A percentile compares a stretch with the other conserved stretches of the same genome.
Evolutionary conservation across 2,329 filamentous ascomycete species (phyloP).

Genomic region (Fusarium mundagurra): DNA sequence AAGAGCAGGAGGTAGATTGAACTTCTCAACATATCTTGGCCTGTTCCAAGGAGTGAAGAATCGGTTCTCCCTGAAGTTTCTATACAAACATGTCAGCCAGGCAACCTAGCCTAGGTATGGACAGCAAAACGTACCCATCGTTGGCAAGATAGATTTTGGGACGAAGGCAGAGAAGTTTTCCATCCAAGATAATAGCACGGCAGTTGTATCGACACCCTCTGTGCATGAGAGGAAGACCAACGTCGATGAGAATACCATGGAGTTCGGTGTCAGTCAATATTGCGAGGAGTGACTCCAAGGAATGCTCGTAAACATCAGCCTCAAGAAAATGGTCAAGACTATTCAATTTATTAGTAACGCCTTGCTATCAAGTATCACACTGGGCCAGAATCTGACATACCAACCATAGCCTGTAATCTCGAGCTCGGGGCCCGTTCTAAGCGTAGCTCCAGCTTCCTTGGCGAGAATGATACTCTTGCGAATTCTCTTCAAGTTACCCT

Average conservation of each 20-base stretch:
- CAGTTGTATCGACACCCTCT: constrained; percentile 50
- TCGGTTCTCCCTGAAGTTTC: constrained; percentile 51
- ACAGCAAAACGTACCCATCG: constrained; percentile 58
- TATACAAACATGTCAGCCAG: not conserved
- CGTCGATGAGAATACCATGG: constrained; percentile 52
- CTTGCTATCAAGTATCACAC: not conserved
- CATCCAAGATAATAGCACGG: constrained; percentile 57
- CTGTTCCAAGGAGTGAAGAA: constrained; percentile 55
- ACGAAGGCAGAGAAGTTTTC: constrained; percentile 75
- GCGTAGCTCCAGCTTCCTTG: constrained; percentile 68
- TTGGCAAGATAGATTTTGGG: constrained; percentile 78
- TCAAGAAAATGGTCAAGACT: constrained; percentile 74
- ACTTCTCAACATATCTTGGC: constrained; percentile 48
- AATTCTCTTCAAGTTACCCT: constrained; percentile 71
- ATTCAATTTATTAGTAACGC: not conserved
- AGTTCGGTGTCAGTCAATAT: constrained; percentile 47
- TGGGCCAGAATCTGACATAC: not conserved
- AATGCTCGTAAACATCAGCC: constrained; percentile 47
- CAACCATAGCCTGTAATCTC: constrained; percentile 52
- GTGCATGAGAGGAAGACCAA: constrained; percentile 56
- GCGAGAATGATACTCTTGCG: constrained; percentile 69
- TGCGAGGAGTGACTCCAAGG: constrained; percentile 45
- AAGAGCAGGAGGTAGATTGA: constrained; percentile 63
- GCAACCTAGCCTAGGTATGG: not conserved
- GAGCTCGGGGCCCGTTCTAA: constrained; percentile 68